Base-by-base conservation (phyloP, 306 rosid species). In the Luffa acutangula region DNA sequence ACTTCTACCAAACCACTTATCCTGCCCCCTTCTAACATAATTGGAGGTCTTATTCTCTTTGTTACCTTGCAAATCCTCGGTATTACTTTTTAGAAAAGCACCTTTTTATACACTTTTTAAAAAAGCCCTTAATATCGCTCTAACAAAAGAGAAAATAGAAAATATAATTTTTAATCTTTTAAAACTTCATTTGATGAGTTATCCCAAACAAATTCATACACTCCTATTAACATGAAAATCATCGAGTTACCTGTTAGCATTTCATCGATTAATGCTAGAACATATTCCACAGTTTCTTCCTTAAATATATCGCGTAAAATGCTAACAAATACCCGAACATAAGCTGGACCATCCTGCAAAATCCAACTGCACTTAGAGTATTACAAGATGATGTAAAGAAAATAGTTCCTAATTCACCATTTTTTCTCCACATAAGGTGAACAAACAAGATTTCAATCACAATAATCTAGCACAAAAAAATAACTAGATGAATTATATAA, bases 201-300 rank as follows among this genome's bases (percentile, higher is more conserved):
- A 51, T 54, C 25, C 60, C 25, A 56, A n/a, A 56, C 7, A n/a
- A 3, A 42, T n/a, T 43, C 76, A 12, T 70, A 4, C 4, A 45
- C 12, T 45, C 9, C 37, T 10, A 12, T 48, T 39, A 33, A 79
- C 5, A 84, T 17, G 60, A 73, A 52, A 78, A 66, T 75, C 51
- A 71, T 79, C 57, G 85, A 75, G 53, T 53, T 85, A 94, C 98
- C 97, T 42, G 97, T 79, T 81, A 94, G 97, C 96, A 94, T 85
- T 80, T 94, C 98, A 85, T 92, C 97, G 11, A 94, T 81, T 82
- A 94, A 81, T 9, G 97, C 97, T 86, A 94, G 88, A 60, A 90
- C 93, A 83, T 95, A 93, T 82, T 95, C 98, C 3, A 95, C 92
- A 2, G 98, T 95, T 81, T 95, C 98, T 75, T 95, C 98, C 85